A percentile compares a stretch with the other conserved stretches of the same genome.
Evolutionary conservation across 345 rosid species (phyloP).

Genomic region (Populus davidiana): DNA sequence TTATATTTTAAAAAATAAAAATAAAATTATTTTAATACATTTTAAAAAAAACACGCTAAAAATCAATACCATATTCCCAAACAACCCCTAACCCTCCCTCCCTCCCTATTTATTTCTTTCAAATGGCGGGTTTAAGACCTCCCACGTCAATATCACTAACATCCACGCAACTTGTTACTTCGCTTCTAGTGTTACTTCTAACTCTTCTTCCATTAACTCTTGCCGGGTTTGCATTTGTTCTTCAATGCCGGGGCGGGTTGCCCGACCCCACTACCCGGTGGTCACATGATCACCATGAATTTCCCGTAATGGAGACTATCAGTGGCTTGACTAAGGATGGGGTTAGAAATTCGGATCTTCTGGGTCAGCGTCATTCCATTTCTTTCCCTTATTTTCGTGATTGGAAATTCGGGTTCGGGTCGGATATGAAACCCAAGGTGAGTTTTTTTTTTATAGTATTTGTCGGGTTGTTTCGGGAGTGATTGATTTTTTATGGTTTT

Average conservation of each 20-base stretch:
- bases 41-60: too few species aligned
- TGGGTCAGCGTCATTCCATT: conserved; percentile 51
- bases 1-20: too few species aligned
- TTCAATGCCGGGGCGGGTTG: conserved; percentile 63
- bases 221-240: conserved; percentile 59
- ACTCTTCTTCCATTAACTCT: conserved; percentile 56
- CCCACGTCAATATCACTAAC: conserved; percentile 17
- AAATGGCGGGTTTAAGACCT: conserved; percentile 49
- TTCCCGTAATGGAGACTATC: conserved; percentile 56
- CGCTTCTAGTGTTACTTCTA: conserved; percentile 43
- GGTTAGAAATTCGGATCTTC: conserved; percentile 32
- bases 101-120: conserved; percentile 1
- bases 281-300: conserved; percentile 44
- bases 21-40: too few species aligned
- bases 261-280: conserved; percentile 46
- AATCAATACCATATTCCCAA: too few species aligned
- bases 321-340: conserved; percentile 8
- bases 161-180: conserved; percentile 21
- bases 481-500: background rate
- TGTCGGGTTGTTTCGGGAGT: background rate
- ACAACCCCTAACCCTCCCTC: too few species aligned
- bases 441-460: background rate
- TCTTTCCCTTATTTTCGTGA: conserved; percentile 68
- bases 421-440: conserved; percentile 84
- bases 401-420: conserved; percentile 56